Conservation (phyloP, 164 flowering plant genomes). For the Annona cherimola region DNA sequence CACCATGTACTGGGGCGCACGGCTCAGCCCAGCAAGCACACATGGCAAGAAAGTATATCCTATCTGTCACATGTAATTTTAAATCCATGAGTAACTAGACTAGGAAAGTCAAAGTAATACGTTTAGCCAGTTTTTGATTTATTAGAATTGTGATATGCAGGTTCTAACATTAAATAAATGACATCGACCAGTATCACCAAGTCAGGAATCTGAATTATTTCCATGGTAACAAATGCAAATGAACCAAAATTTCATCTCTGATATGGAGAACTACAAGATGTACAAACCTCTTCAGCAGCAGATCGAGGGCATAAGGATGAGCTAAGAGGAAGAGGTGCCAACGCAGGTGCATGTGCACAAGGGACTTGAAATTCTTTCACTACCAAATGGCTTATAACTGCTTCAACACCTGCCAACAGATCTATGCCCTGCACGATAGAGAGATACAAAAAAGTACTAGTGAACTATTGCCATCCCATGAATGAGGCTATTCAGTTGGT, state of each 20-base stretch:
- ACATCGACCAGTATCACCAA: no score
- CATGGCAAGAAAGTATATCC: slow-evolving; percentile 90
- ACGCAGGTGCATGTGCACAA: slow-evolving; percentile 95
- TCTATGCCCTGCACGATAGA: slow-evolving; percentile 60
- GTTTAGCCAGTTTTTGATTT: background rate
- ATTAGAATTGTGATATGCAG: background rate
- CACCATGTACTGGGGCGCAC: slow-evolving; percentile 68
- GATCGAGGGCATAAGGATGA: slow-evolving; percentile 56
- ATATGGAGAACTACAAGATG: background rate
- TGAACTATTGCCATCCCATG: background rate
- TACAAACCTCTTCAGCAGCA: slow-evolving; percentile 82
- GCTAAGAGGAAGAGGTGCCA: slow-evolving; percentile 50
- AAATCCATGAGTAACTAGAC: background rate
- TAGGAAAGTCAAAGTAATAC: background rate
- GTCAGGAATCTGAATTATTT: background rate
- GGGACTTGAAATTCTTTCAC: slow-evolving; percentile 80
- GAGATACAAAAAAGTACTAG: background rate
- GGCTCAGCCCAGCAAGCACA: slow-evolving; percentile 80
- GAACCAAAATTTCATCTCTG: background rate
- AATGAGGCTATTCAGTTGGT: no score
- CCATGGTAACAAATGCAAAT: background rate
- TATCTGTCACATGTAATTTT: slow-evolving; percentile 36
- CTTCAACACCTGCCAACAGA: slow-evolving; percentile 79
- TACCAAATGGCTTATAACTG: slow-evolving; percentile 80
- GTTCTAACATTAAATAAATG: no score